Evolutionary conservation across 768 basidiomycete genomes (phyloP).

Genomic region (Tulasnella sp.): DNA sequence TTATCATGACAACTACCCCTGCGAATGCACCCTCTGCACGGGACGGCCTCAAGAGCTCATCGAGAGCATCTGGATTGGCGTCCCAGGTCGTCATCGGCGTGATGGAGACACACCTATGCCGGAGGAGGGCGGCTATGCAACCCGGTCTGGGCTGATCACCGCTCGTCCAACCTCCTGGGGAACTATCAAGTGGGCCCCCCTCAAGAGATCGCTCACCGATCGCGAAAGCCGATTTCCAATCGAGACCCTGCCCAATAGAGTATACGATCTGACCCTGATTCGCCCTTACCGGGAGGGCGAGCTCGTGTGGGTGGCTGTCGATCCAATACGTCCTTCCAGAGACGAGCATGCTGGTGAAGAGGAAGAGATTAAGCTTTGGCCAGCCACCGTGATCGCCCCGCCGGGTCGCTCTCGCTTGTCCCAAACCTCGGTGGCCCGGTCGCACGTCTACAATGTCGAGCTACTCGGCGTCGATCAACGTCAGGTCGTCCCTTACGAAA

Average conservation of each 20-base stretch:
- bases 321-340: background rate
- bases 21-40: slow-evolving; percentile 1
- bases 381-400: background rate
- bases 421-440: background rate
- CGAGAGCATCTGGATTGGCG: background rate
- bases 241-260: background rate
- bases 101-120: background rate
- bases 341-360: background rate
- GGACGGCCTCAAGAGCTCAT: background rate
- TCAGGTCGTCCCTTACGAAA: background rate
- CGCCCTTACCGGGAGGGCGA: slow-evolving; percentile 5
- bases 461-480: background rate
- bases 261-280: background rate
- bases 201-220: background rate
- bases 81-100: background rate
- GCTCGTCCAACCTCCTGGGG: background rate
- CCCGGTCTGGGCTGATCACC: background rate
- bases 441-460: background rate
- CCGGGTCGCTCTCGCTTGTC: background rate
- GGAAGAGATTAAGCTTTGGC: slow-evolving; percentile 6
- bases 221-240: background rate
- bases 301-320: slow-evolving; percentile 9
- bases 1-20: background rate
- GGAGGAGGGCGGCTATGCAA: background rate
- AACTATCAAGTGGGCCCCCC: background rate